These are phyloP conservation scores for Tetrapisispora phaffii DNA, from an alignment of 805 yeast species.

Conservation along the genomic window DNA sequence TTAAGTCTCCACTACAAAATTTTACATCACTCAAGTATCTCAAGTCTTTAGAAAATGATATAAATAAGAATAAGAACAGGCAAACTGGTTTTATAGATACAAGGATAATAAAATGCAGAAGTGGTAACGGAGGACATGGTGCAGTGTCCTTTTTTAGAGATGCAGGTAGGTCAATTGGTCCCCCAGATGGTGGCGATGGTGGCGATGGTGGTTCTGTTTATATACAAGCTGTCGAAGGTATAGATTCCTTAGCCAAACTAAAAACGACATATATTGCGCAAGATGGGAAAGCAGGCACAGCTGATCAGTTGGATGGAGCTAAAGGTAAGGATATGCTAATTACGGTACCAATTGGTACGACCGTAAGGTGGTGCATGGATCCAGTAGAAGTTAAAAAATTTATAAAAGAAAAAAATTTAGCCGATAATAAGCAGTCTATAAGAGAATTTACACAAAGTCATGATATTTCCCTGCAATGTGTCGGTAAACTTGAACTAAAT, in stretches of 20 bases:
- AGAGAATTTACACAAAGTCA: slow-evolving; percentile 17
- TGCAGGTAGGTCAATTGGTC: slow-evolving; percentile 76
- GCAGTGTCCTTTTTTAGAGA: slow-evolving; percentile 78
- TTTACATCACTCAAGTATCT: slow-evolving; percentile 24
- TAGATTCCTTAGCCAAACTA: slow-evolving; percentile 62
- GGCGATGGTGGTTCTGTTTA: slow-evolving; percentile 86
- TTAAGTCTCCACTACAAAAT: slow-evolving; percentile 17
- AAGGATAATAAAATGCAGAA: slow-evolving; percentile 50
- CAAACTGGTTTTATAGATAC: slow-evolving; percentile 46
- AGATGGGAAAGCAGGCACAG: slow-evolving; percentile 61
- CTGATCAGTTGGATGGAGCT: slow-evolving; percentile 77
- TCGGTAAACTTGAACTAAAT: slow-evolving; percentile 24
- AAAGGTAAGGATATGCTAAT: slow-evolving; percentile 70
- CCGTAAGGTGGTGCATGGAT: slow-evolving; percentile 74
- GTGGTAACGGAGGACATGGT: slow-evolving; percentile 90
- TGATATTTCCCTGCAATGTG: slow-evolving; percentile 27
- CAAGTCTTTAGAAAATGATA: slow-evolving; percentile 14
- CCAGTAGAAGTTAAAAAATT: slow-evolving; percentile 39
- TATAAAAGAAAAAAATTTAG: slow-evolving; percentile 13
- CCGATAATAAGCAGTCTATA: slow-evolving; percentile 13
- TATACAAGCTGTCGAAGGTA: slow-evolving; percentile 66
- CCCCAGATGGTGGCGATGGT: slow-evolving; percentile 99
- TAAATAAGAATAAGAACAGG: slow-evolving; percentile 32
- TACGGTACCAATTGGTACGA: slow-evolving; percentile 88
- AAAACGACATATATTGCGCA: slow-evolving; percentile 60